A percentile compares a stretch with the other conserved stretches of the same genome.
Conservation (phyloP, 2,329 filamentous ascomycete genomes). For the Arthrobotrys conoides region DNA sequence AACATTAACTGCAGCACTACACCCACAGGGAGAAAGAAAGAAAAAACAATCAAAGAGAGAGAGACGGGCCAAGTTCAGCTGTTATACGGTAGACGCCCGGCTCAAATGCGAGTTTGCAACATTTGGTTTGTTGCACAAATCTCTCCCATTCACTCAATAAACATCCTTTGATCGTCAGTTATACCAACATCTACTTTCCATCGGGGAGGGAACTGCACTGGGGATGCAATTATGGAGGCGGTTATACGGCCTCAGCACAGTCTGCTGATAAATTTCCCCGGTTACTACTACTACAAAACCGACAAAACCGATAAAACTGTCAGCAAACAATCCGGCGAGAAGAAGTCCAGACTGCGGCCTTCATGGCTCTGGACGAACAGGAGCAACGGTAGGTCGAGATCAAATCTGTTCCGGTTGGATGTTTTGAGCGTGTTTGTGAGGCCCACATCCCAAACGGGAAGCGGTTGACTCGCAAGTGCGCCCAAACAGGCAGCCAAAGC, state of each 20-base stretch:
- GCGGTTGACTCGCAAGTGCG: neutral
- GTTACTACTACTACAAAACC: neutral
- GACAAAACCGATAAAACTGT: neutral
- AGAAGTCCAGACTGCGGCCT: conserved; percentile 28
- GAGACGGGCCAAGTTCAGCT: conserved; percentile 15
- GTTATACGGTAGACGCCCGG: conserved; percentile 22
- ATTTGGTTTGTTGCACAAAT: conserved; percentile 5
- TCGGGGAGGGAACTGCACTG: neutral
- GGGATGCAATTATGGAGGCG: conserved; percentile 39
- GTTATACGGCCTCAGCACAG: conserved; percentile 41
- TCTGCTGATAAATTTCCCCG: conserved; percentile 29
- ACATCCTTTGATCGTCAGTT: conserved; percentile 7
- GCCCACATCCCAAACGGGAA: conserved; percentile 39
- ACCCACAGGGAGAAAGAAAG: neutral
- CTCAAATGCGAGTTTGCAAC: conserved; percentile 18
- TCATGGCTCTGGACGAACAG: conserved; percentile 39
- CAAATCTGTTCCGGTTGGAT: conserved; percentile 25
- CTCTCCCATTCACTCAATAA: neutral
- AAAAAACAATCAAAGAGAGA: neutral
- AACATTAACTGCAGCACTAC: conserved; percentile 6
- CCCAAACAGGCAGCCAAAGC: conserved; percentile 56
- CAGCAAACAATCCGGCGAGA: conserved; percentile 27
- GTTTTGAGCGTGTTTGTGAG: conserved; percentile 50
- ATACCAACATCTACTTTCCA: conserved; percentile 10
- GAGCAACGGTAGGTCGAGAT: conserved; percentile 11